Base-by-base conservation (phyloP, 495 filamentous ascomycete genomes). In the Aspergillus affinis region DNA sequence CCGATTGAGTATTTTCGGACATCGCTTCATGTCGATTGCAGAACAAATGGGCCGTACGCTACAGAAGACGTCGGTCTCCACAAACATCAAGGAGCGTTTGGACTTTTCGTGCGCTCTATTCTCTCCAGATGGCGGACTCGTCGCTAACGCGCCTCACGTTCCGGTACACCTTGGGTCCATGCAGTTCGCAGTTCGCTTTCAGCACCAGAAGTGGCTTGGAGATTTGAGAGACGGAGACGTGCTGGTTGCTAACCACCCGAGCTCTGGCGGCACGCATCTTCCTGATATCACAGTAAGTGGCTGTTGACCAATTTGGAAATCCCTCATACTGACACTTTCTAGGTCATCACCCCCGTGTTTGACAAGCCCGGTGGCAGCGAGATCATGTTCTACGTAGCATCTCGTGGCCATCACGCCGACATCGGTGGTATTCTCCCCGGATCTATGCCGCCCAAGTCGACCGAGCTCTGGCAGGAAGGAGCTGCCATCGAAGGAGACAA, bases 21-120 rank as follows among this genome's bases (percentile, higher is more conserved):
- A 98, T 71, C 81, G 94, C 0, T 98, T 98, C 77, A 98, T 98
- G 94, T 92, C 93, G 13, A 98, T 98, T 69, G 94, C 94, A 4
- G 94, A 98, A 74, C 93, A 97, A 71, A 98, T 97, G 93, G 94
- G 94, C 5, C 80, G 92, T 55, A 93, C 94, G 3, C 79, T 98
- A 27, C 94, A 98, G 65, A 98, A 97, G 81, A 98, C 94, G 0
- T 93, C 90, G 62, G 94, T 98, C 51, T 95, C 90, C 58, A 98
- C 94, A 5, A 98, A 98, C 69, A 94, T 98, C 67, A 98, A 98
- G 67, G 94, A 98, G 73, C 87, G 94, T 2, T 83, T 98, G 5
- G 94, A 98, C 66, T 98, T 97, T 64, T 97, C 92, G 2, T 98
- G 94, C 64, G 94, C 94, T 36, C 83, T 98, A 15, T 98, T 98